Evolutionary conservation across 2,329 filamentous ascomycete species (phyloP).

Genomic region (Helminthosporium solani): DNA sequence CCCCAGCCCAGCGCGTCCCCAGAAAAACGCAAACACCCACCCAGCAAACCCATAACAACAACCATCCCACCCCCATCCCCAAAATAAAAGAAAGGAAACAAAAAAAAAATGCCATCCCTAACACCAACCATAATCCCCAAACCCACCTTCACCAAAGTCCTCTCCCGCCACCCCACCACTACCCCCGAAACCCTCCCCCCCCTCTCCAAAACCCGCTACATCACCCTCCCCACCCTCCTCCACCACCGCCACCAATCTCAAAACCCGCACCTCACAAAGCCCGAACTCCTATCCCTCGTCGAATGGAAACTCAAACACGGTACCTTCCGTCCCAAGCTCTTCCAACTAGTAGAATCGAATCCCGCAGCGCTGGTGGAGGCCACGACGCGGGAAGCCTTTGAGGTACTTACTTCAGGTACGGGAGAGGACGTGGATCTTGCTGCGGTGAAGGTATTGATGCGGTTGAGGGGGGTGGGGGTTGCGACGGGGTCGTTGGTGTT

Average conservation of each 20-base stretch:
- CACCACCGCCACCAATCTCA: conserved; percentile 2
- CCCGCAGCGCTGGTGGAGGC: conserved; percentile 47
- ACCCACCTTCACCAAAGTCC: too few species aligned
- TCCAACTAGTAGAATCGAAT: conserved; percentile 60
- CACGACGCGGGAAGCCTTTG: conserved; percentile 57
- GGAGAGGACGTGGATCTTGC: neutral
- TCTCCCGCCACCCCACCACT: conserved; percentile 18
- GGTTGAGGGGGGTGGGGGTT: conserved; percentile 73
- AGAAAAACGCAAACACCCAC: too few species aligned
- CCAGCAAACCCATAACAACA: too few species aligned
- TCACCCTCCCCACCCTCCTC: conserved; percentile 26
- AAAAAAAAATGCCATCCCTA: too few species aligned
- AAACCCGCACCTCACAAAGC: conserved; percentile 22
- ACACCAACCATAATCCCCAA: too few species aligned
- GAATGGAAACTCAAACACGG: conserved; percentile 52
- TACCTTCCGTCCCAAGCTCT: conserved; percentile 51
- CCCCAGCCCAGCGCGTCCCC: too few species aligned
- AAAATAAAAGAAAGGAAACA: too few species aligned
- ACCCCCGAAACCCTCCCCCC: conserved; percentile 31
- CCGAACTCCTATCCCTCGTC: conserved; percentile 37
- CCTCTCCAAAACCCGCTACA: conserved; percentile 37
- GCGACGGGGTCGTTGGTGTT: conserved; percentile 76
- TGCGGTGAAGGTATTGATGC: conserved; percentile 52
- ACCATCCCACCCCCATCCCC: too few species aligned
- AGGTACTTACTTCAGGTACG: conserved; percentile 1